phyloP scores from a whole-genome alignment of 129 eudicot species.

The Ambrosia trifida region DNA sequence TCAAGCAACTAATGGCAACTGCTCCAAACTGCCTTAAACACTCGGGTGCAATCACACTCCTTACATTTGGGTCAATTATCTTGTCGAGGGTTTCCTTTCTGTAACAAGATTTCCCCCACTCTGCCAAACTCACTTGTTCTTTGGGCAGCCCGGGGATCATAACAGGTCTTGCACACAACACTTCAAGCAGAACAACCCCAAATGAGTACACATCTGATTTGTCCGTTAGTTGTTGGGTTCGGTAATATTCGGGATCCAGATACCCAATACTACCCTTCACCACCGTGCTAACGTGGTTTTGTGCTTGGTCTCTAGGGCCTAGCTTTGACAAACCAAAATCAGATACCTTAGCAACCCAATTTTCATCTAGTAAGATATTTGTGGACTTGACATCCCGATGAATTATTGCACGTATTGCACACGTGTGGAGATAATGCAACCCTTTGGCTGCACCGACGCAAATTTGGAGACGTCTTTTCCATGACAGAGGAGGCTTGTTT shows the following conservation, averaged over 20 bases:
- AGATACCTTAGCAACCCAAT: constrained; percentile 61
- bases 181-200: constrained; percentile 54
- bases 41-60: constrained; percentile 27
- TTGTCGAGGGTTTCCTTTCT: constrained; percentile 18
- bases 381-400: constrained; percentile 61
- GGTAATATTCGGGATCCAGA: constrained; percentile 46
- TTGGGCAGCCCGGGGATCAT: constrained; percentile 19
- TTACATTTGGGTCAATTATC: constrained; percentile 30
- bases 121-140: constrained; percentile 43
- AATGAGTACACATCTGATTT: constrained; percentile 61
- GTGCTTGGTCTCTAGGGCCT: constrained; percentile 36
- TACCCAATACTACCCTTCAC: constrained; percentile 59
- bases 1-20: constrained; percentile 34
- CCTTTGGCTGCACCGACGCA: constrained; percentile 64
- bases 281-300: constrained; percentile 46
- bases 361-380: constrained; percentile 47
- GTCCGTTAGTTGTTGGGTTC: constrained; percentile 37
- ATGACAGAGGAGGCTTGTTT: constrained; percentile 37
- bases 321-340: constrained; percentile 55
- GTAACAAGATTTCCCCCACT: constrained; percentile 27
- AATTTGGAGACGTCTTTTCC: constrained; percentile 51
- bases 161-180: constrained; percentile 40
- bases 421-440: constrained; percentile 47
- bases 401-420: constrained; percentile 41
- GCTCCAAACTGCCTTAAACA: constrained; percentile 38